Evolutionary conservation across 352 stramenopile genomes (phyloP), one percentile per base, ranked within the genome.

Genomic region (Globisporangium carolinianum): DNA sequence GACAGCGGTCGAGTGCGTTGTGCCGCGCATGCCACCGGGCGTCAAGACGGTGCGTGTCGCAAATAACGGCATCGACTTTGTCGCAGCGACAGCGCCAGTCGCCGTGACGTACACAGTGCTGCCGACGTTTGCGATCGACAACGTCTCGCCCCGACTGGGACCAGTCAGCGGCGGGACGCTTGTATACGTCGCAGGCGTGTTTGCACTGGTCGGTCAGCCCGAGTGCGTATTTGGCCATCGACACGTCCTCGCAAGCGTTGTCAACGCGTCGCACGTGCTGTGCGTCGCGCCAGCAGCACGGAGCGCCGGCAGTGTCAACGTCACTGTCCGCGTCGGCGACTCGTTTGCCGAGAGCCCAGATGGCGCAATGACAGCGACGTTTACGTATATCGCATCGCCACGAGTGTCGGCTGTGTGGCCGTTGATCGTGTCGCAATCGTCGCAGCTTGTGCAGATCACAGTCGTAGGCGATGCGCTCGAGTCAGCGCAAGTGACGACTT

Each of bases 51-150:
- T 91, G 9, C 66, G 60, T 24, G 53, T 89, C 18, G 69, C 80
- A 0, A 88, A 86, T 56, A 89, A 91, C 41, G 78, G 80, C 5
- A 32, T 71, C 3, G 76, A 91, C 37, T 89, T 78, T 51, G 50
- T 52, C 14, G n/a, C 48, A 4, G 24, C 54, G 3, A 43, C 32
- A 6, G 58, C 66, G 0, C 37, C 52, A 43, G 64, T 62, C 7
- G 54, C 49, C 8, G 49, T 50, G 15, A 5, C 37, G 11, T 82
- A 75, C 41, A 54, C 74, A 35, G 52, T 75, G 6, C 45, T 83
- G 15, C 52, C 71, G 8, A 59, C 60, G 57, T 72, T 86, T 65
- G 66, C 63, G 10, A 69, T 83, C 39, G 58, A 63, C 35, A 38
- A 57, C 17, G 60, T 83, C 46, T 62, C 43, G n/a, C 73, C 76